These are phyloP conservation scores for Globisporangium nodosum DNA, from an alignment of 352 stramenopile species.

Conservation along the genomic window DNA sequence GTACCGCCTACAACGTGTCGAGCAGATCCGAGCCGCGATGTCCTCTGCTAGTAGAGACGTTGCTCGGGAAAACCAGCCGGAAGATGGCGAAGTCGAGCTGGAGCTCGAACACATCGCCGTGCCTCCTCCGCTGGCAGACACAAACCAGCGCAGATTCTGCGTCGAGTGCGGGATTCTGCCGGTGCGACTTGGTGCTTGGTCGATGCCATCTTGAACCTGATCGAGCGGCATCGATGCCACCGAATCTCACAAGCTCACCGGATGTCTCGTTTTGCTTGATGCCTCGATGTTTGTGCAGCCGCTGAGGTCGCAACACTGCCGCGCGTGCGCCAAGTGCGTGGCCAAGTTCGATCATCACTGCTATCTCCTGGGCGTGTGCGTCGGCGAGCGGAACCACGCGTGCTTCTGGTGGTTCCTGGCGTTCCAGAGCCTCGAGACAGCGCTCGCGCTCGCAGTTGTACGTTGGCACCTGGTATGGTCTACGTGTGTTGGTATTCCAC, in stretches of 20 bases:
- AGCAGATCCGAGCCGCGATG: constrained; percentile 23
- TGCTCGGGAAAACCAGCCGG: background rate
- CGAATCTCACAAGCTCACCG: no score
- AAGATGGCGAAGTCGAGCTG: background rate
- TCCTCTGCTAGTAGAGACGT: background rate
- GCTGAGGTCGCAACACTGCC: constrained; percentile 85
- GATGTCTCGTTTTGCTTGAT: background rate
- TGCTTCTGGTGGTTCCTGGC: constrained; percentile 78
- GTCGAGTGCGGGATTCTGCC: constrained; percentile 22
- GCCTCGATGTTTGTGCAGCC: constrained; percentile 24
- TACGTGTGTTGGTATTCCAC: background rate
- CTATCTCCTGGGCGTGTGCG: constrained; percentile 77
- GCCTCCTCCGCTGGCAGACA: no score
- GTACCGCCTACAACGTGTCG: constrained; percentile 23
- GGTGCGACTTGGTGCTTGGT: constrained; percentile 5
- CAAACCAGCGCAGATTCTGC: constrained; percentile 19
- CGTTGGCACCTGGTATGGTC: background rate
- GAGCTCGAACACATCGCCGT: no score
- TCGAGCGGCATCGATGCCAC: no score
- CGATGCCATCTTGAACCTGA: background rate
- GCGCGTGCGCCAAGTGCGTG: constrained; percentile 69
- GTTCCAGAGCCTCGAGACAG: constrained; percentile 27
- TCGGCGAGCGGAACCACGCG: constrained; percentile 89
- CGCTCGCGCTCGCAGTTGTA: constrained; percentile 23
- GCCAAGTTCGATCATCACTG: constrained; percentile 93